Base-by-base conservation (phyloP, 2,329 filamentous ascomycete genomes). In the Neoscytalidium dimidiatum region DNA sequence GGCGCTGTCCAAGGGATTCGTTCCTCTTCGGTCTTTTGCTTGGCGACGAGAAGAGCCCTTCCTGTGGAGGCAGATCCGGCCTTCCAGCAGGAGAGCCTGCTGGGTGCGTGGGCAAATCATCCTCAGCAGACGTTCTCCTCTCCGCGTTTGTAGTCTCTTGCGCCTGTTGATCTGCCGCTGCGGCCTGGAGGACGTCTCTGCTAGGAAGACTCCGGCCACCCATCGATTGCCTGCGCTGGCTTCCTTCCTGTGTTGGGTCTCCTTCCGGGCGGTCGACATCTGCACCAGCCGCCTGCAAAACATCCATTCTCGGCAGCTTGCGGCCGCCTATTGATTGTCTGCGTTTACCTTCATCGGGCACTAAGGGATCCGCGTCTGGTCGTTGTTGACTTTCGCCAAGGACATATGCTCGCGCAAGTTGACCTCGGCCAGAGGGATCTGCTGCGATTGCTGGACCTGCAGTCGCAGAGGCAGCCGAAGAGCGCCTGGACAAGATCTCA, bases 341-440 rank as follows among this genome's bases (percentile, higher is more conserved):
- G 29, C 49, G 49, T 66, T 52, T 28, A 31, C n/a, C 29, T 52
- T 65, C 52, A 29, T 60, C 64, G 5, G 61, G 51, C 2, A 43
- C 41, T 7, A 64, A 48, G 7, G 66, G 65, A 13, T 69, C 69
- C 41, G 71, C 68, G 29, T 62, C 57, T 9, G 60, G 31, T 4
- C 41, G 43, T 19, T 58, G 52, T 14, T 65, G n/a, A 35, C 46
- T 26, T 63, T 71, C 68, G 6, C 69, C 72, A 13, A 71, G 43
- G 3, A 71, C 65, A 35, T 66, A 70, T 21, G 69, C 67, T 29
- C 65, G 71, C 44, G 69, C 71, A 33, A 71, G 67, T 49, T 71
- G 70, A 19, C 71, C 70, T 41, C 67, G 69, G 6, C 66, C 63
- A 9, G 69, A 35, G 19, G 65, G 33, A 26, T 68, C 67, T 5